Evolutionary conservation across 192 early-diverging fungal genomes (phyloP).

Genomic region (Geosiphon pyriformis): DNA sequence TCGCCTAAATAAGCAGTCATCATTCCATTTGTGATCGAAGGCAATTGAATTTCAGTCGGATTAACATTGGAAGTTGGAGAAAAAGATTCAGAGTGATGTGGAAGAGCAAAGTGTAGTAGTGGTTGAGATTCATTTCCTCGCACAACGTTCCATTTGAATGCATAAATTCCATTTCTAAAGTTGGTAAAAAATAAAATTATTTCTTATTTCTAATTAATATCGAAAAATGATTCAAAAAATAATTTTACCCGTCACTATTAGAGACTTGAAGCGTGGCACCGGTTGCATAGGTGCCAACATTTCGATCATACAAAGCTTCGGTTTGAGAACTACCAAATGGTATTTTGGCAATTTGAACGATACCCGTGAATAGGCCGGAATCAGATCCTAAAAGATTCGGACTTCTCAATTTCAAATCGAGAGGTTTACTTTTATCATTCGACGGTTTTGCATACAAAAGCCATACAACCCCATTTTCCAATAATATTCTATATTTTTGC

Average conservation of each 20-base stretch:
- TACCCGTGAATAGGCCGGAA: conserved; percentile 29
- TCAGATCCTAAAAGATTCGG: conserved; percentile 8
- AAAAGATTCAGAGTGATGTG: conserved; percentile 26
- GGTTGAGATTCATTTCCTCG: conserved; percentile 3
- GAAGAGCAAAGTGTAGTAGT: conserved; percentile 32
- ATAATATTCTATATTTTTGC: conserved; percentile 31
- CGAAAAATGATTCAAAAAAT: conserved; percentile 8
- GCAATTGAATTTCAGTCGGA: conserved; percentile 19
- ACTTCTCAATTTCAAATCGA: conserved; percentile 6
- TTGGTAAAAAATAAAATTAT: not conserved
- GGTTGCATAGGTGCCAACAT: conserved; percentile 27
- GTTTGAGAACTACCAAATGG: conserved; percentile 25
- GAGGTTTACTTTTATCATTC: not conserved
- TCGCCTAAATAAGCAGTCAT: conserved; percentile 31
- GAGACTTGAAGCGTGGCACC: conserved; percentile 19
- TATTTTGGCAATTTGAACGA: conserved; percentile 31
- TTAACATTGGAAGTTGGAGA: conserved; percentile 2
- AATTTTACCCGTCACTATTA: conserved; percentile 9
- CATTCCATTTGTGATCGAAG: conserved; percentile 30
- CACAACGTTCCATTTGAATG: conserved; percentile 28
- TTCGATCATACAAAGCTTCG: conserved; percentile 24
- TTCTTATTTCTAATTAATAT: not conserved
- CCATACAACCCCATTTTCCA: conserved; percentile 31
- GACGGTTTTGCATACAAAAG: conserved; percentile 29
- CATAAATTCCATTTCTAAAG: conserved; percentile 24